These are phyloP conservation scores for Microthlaspi erraticum DNA, from an alignment of 345 rosid genomes.

Conservation along the genomic window DNA sequence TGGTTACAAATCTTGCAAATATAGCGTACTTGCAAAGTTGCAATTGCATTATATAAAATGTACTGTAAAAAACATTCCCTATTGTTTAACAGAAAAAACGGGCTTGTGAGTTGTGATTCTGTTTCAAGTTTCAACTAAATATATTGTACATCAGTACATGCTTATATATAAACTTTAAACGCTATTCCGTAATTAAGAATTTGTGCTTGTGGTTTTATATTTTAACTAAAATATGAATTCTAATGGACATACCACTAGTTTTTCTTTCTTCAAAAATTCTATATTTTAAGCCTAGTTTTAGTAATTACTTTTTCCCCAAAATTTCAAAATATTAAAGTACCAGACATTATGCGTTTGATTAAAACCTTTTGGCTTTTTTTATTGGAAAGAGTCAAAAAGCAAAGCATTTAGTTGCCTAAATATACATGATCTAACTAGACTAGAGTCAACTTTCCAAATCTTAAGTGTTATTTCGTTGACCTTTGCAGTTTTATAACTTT, in stretches of 20 bases:
- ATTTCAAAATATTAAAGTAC: slow-evolving; percentile 6
- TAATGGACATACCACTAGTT: background rate
- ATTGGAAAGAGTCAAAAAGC: background rate
- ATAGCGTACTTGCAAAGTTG: too few species aligned
- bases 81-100: background rate
- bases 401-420: background rate
- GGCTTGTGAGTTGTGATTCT: background rate
- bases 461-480: slow-evolving; percentile 31
- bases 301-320: background rate
- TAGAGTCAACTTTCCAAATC: slow-evolving; percentile 19
- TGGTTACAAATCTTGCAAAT: background rate
- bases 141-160: too few species aligned
- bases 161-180: too few species aligned
- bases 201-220: background rate
- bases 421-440: background rate
- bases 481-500: slow-evolving; percentile 16
- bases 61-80: background rate
- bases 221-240: background rate
- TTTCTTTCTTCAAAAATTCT: background rate
- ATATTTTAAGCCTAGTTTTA: background rate
- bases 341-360: slow-evolving; percentile 10
- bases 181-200: too few species aligned
- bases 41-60: background rate
- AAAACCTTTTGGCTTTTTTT: background rate
- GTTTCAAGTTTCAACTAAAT: background rate